Evolutionary conservation across 495 filamentous ascomycete species (phyloP).

Genomic region (Penicillium pancosmium): DNA sequence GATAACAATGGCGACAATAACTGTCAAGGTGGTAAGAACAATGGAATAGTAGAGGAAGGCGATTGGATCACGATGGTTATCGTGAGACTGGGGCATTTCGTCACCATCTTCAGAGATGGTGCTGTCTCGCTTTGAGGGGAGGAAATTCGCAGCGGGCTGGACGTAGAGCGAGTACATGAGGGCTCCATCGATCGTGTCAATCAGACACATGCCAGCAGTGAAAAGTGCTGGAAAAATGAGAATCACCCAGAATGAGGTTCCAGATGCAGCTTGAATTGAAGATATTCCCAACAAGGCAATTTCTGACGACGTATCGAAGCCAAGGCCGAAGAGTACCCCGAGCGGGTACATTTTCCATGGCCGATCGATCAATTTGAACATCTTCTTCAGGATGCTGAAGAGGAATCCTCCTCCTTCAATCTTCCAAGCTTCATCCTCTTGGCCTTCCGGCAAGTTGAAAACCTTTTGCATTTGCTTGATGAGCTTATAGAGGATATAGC

Average conservation of each 20-base stretch:
- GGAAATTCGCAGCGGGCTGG: constrained; percentile 53
- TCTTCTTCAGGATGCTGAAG: constrained; percentile 66
- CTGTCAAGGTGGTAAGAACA: constrained; percentile 81
- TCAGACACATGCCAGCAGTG: constrained; percentile 89
- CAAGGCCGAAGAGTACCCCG: constrained; percentile 87
- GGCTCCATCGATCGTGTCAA: constrained; percentile 89
- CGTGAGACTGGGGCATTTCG: constrained; percentile 27
- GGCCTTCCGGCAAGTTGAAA: constrained; percentile 53
- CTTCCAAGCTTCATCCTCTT: constrained; percentile 61
- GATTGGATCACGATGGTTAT: constrained; percentile 67
- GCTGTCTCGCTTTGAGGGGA: constrained; percentile 34
- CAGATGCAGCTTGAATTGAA: constrained; percentile 78
- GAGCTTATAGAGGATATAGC: constrained; percentile 79
- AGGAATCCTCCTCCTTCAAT: constrained; percentile 79
- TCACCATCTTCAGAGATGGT: constrained; percentile 18
- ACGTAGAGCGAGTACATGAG: constrained; percentile 96
- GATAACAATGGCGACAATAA: constrained; percentile 84
- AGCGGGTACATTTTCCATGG: constrained; percentile 98
- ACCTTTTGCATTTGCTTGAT: constrained; percentile 66
- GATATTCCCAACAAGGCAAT: constrained; percentile 91
- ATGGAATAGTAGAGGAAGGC: constrained; percentile 95
- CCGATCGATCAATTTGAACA: constrained; percentile 83
- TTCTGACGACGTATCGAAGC: constrained; percentile 95
- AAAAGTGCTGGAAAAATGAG: constrained; percentile 90
- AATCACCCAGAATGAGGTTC: constrained; percentile 92